Evolutionary conservation across 1,284 basidiomycete genomes (phyloP).

Genomic region (Taiwanofungus camphoratus): DNA sequence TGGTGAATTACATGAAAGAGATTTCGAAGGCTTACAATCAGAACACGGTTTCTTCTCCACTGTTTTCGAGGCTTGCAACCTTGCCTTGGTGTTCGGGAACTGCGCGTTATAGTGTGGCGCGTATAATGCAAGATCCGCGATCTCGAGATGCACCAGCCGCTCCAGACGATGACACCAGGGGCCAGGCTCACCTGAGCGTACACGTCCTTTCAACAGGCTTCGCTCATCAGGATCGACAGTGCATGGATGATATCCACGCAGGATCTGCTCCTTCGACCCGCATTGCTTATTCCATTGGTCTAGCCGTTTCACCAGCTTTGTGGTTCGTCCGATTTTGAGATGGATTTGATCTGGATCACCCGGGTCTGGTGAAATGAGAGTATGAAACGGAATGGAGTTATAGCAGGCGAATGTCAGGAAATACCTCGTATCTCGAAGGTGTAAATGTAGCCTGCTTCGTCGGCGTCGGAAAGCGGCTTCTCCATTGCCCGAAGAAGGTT

Average conservation of each 20-base stretch:
- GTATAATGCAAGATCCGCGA: conserved; percentile 58
- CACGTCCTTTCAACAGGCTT: conserved; percentile 38
- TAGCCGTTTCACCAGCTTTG: conserved; percentile 43
- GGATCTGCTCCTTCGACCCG: conserved; percentile 42
- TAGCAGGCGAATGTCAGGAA: conserved; percentile 7
- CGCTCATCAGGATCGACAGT: conserved; percentile 28
- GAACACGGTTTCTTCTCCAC: conserved; percentile 23
- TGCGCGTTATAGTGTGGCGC: conserved; percentile 50
- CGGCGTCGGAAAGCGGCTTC: conserved; percentile 50
- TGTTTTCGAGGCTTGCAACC: conserved; percentile 13
- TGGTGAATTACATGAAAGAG: not conserved
- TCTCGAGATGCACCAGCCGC: conserved; percentile 69
- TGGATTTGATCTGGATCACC: conserved; percentile 30
- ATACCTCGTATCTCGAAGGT: conserved; percentile 69
- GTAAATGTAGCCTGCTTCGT: conserved; percentile 71
- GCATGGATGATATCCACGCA: conserved; percentile 48
- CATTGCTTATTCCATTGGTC: conserved; percentile 74
- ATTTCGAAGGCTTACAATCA: conserved; percentile 32
- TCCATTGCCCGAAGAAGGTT: conserved; percentile 67
- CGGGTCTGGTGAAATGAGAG: conserved; percentile 19
- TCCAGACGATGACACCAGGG: conserved; percentile 46
- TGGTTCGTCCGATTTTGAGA: conserved; percentile 49
- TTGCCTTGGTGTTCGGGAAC: conserved; percentile 34
- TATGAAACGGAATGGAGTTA: not conserved
- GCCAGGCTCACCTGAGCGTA: conserved; percentile 49